phyloP scores from a whole-genome alignment of 129 eudicot genomes.

The Helichrysum umbraculigerum region DNA sequence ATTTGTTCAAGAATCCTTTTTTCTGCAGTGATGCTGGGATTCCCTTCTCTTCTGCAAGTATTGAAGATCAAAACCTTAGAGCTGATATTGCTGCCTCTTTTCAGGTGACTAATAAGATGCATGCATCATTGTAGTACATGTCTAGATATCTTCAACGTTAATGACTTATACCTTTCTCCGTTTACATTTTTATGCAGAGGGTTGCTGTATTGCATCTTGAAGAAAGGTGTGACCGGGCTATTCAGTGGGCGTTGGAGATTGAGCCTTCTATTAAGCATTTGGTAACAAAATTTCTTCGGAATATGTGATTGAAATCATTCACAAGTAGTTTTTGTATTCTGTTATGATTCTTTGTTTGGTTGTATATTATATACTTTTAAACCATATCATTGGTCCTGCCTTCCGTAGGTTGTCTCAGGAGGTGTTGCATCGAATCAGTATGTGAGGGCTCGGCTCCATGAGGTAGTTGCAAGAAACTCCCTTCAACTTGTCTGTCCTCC shows the following conservation, averaged over 20 bases:
- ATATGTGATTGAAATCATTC: constrained; percentile 1
- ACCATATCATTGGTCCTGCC: constrained; percentile 18
- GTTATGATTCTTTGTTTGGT: constrained; percentile 8
- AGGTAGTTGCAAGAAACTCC: constrained; percentile 61
- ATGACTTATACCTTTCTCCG: background rate
- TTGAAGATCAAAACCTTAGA: constrained; percentile 63
- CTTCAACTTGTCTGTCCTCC: constrained; percentile 96
- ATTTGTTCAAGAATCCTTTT: constrained; percentile 5
- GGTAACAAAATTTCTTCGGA: constrained; percentile 34
- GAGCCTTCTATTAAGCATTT: constrained; percentile 84
- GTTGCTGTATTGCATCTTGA: constrained; percentile 92
- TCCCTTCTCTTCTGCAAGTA: constrained; percentile 69
- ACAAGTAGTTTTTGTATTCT: background rate
- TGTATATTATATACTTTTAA: constrained; percentile 2
- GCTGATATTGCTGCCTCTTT: constrained; percentile 73
- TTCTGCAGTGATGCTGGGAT: constrained; percentile 61
- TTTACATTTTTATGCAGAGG: constrained; percentile 47
- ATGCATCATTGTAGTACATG: background rate
- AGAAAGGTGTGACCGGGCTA: constrained; percentile 88
- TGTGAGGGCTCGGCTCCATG: constrained; percentile 71
- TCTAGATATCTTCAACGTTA: background rate
- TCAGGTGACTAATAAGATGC: constrained; percentile 56
- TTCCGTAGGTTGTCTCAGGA: constrained; percentile 52
- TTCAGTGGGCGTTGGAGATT: constrained; percentile 86
- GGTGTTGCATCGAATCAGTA: constrained; percentile 96